A percentile compares a stretch with the other conserved stretches of the same genome.
Evolutionary conservation across 2,329 filamentous ascomycete genomes (phyloP).

Genomic region (Aureobasidium uvarum): DNA sequence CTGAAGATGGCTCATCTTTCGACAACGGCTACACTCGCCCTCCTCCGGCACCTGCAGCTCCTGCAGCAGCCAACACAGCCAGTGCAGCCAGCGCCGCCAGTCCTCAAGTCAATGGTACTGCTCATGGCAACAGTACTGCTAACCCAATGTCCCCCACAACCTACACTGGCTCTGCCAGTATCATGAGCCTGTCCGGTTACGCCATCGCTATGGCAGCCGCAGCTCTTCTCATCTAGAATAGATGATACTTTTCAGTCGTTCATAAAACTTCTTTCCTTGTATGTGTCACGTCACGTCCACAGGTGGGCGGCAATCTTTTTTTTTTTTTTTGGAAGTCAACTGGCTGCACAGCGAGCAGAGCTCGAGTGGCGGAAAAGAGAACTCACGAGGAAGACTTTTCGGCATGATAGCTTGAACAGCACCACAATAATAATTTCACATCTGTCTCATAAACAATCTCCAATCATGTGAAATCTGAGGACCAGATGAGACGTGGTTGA

Average conservation of each 20-base stretch:
- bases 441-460: not conserved
- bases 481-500: not conserved
- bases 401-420: conserved; percentile 16
- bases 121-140: conserved; percentile 5
- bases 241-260: conserved; percentile 8
- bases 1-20: conserved; percentile 12
- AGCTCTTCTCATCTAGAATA: conserved; percentile 11
- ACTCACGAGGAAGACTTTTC: not conserved
- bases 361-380: conserved; percentile 2
- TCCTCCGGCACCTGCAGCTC: not conserved
- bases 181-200: conserved; percentile 8
- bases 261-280: not conserved
- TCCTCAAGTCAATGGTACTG: conserved; percentile 14
- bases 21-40: conserved; percentile 1
- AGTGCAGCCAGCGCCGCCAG: not conserved
- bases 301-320: conserved; percentile 2
- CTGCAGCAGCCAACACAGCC: not conserved
- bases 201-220: conserved; percentile 6
- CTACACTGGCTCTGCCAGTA: conserved; percentile 13
- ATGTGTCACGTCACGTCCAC: conserved; percentile 10
- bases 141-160: conserved; percentile 5
- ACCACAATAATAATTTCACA: conserved; percentile 13
- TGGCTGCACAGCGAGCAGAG: conserved; percentile 15
- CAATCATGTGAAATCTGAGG: not conserved
- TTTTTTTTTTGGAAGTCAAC: not conserved